Percentiles rank a stretch among this genome's conserved stretches.
These are phyloP conservation scores for Ophioceras dolichostomum DNA, from an alignment of 2,329 filamentous ascomycete species.

Conservation along the genomic window DNA sequence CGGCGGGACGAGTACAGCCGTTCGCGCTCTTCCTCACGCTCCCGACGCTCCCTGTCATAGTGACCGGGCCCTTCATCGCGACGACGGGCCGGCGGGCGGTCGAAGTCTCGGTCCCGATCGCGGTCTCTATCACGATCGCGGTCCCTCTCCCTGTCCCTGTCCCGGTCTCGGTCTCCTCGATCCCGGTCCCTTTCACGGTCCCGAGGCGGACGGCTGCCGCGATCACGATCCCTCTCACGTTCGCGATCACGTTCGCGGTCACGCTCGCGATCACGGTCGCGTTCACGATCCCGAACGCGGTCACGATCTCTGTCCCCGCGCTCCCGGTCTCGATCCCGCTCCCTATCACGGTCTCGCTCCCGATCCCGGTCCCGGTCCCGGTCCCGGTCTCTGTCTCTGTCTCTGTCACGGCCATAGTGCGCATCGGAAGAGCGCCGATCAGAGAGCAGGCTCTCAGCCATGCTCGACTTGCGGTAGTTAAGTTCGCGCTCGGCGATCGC, in stretches of 20 bases:
- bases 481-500: conserved; percentile 90
- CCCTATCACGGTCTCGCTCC: conserved; percentile 21
- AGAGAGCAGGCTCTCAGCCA: conserved; percentile 50
- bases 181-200: conserved; percentile 30
- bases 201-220: conserved; percentile 23
- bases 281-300: conserved; percentile 9
- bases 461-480: conserved; percentile 72
- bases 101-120: conserved; percentile 28
- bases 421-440: conserved; percentile 37
- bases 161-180: conserved; percentile 19
- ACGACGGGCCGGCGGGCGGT: conserved; percentile 38
- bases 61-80: conserved; percentile 50
- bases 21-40: conserved; percentile 84
- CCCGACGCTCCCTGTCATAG: conserved; percentile 78
- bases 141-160: conserved; percentile 20
- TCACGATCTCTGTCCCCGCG: conserved; percentile 9
- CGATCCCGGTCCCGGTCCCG: conserved; percentile 18
- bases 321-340: conserved; percentile 17
- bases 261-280: conserved; percentile 17
- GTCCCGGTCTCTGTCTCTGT: conserved; percentile 15
- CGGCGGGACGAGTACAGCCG: conserved; percentile 77
- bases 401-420: conserved; percentile 15
- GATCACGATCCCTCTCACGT: conserved; percentile 17
- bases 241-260: conserved; percentile 23
- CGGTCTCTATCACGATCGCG: conserved; percentile 18